phyloP scores from a whole-genome alignment of 2,329 filamentous ascomycete species.

The Arthrobotrys pseudoclavata region DNA sequence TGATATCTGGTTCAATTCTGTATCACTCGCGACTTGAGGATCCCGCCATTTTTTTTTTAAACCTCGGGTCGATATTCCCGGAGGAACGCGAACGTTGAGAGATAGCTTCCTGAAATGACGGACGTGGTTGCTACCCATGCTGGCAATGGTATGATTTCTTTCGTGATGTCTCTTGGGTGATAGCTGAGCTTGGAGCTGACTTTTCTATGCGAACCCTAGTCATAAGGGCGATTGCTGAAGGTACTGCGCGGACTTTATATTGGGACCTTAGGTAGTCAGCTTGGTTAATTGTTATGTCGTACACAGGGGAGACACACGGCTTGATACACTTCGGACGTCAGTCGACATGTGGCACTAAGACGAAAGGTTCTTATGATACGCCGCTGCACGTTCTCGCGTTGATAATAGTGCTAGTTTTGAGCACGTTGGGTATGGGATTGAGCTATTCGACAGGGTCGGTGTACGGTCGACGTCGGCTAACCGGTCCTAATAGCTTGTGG shows the following conservation, averaged over 20 bases:
- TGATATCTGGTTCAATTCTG: constrained; percentile 38
- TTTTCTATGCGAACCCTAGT: constrained; percentile 12
- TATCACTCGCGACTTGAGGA: constrained; percentile 41
- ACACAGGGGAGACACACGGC: constrained; percentile 37
- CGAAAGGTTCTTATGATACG: constrained; percentile 70
- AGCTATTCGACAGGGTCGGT: constrained; percentile 1
- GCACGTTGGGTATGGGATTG: constrained; percentile 68
- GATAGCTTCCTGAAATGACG: constrained; percentile 53
- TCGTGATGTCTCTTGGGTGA: background rate
- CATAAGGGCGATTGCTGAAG: constrained; percentile 51
- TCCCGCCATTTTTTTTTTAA: constrained; percentile 12
- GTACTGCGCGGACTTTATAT: constrained; percentile 25
- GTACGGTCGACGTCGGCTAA: constrained; percentile 2
- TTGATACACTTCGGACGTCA: constrained; percentile 48
- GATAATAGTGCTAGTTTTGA: constrained; percentile 72
- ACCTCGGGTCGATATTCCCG: constrained; percentile 37
- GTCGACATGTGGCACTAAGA: constrained; percentile 61
- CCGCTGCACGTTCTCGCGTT: constrained; percentile 73
- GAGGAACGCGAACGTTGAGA: constrained; percentile 34
- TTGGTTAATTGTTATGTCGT: constrained; percentile 23
- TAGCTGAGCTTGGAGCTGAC: constrained; percentile 31
- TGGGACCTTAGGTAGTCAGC: background rate
- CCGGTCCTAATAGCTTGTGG: constrained; percentile 69
- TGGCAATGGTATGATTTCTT: constrained; percentile 45
- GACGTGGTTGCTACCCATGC: constrained; percentile 52